Conservation (phyloP, 2,329 filamentous ascomycete genomes). For the Microdochium bolleyi region DNA sequence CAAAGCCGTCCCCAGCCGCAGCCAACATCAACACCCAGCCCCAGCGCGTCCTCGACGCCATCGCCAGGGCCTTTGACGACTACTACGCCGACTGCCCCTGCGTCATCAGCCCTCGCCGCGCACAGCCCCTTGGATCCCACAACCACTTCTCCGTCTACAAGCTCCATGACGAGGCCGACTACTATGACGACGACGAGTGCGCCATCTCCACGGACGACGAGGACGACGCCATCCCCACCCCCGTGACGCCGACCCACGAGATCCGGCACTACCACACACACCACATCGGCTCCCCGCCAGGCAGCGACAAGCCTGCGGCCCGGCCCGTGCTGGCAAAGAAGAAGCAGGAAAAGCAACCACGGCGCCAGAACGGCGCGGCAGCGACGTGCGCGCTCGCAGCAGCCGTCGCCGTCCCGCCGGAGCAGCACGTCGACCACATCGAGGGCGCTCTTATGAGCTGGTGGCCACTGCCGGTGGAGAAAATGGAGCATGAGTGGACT, state of each 20-base stretch:
- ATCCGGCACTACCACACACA: slow-evolving; percentile 7
- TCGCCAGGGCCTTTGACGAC: not conserved
- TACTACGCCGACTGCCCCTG: not conserved
- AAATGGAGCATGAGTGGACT: slow-evolving; percentile 14
- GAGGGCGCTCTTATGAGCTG: slow-evolving; percentile 14
- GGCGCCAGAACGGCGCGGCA: slow-evolving; percentile 1
- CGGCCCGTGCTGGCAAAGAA: not conserved
- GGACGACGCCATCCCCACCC: slow-evolving; percentile 6
- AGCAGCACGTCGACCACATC: slow-evolving; percentile 10
- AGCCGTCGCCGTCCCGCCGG: slow-evolving; percentile 1
- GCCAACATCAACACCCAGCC: not conserved
- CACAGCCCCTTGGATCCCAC: not conserved
- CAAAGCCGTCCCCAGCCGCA: not conserved
- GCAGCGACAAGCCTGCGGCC: slow-evolving; percentile 11
- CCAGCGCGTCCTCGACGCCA: not conserved
- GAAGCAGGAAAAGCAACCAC: not conserved
- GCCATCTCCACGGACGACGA: slow-evolving; percentile 8
- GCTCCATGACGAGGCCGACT: too few species aligned
- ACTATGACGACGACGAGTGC: slow-evolving; percentile 5
- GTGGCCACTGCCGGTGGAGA: slow-evolving; percentile 12
- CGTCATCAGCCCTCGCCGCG: not conserved
- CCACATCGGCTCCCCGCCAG: slow-evolving; percentile 4
- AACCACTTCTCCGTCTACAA: slow-evolving; percentile 15
- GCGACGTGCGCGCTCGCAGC: not conserved
- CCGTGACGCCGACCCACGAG: slow-evolving; percentile 7